Percentiles rank a stretch among this genome's conserved stretches.
These are phyloP conservation scores for Arbutus unedo DNA, from an alignment of 148 eudicot genomes.

Conservation along the genomic window DNA sequence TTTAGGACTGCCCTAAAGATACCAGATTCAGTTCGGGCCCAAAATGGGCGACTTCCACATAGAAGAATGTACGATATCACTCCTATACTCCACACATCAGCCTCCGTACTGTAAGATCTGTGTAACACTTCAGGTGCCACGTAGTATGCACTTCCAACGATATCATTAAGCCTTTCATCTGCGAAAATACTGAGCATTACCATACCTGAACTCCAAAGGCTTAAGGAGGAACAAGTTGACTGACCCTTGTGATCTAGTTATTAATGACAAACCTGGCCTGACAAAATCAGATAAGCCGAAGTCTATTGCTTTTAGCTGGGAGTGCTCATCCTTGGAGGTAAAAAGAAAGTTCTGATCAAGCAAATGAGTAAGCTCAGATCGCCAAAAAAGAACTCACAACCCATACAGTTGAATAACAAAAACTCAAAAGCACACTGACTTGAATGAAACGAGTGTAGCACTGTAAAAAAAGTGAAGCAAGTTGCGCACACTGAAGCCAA, in stretches of 20 bases:
- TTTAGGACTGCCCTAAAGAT: slow-evolving; percentile 57
- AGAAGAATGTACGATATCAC: slow-evolving; percentile 64
- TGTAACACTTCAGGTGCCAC: slow-evolving; percentile 71
- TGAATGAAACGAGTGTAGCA: background rate
- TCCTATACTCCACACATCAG: slow-evolving; percentile 69
- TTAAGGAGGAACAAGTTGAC: slow-evolving; percentile 2
- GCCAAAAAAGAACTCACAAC: background rate
- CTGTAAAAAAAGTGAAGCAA: background rate
- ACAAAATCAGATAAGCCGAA: slow-evolving; percentile 66
- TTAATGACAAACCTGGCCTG: slow-evolving; percentile 43
- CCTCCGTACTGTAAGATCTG: slow-evolving; percentile 58
- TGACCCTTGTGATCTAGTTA: background rate
- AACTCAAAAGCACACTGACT: background rate
- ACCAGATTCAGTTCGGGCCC: slow-evolving; percentile 71
- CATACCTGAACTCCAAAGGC: background rate
- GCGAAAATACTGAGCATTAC: slow-evolving; percentile 12
- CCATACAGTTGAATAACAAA: background rate
- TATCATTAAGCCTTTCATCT: slow-evolving; percentile 62
- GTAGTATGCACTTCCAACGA: slow-evolving; percentile 66
- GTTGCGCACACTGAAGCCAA: background rate
- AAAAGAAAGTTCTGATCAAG: slow-evolving; percentile 55
- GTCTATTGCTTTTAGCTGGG: slow-evolving; percentile 55
- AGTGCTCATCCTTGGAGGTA: slow-evolving; percentile 44
- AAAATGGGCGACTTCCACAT: slow-evolving; percentile 70
- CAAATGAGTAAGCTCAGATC: slow-evolving; percentile 11